Percentiles rank a stretch among this genome's conserved stretches.
phyloP scores from a whole-genome alignment of 371 early-diverging fungal genomes.

The Synchytrium microbalum region DNA sequence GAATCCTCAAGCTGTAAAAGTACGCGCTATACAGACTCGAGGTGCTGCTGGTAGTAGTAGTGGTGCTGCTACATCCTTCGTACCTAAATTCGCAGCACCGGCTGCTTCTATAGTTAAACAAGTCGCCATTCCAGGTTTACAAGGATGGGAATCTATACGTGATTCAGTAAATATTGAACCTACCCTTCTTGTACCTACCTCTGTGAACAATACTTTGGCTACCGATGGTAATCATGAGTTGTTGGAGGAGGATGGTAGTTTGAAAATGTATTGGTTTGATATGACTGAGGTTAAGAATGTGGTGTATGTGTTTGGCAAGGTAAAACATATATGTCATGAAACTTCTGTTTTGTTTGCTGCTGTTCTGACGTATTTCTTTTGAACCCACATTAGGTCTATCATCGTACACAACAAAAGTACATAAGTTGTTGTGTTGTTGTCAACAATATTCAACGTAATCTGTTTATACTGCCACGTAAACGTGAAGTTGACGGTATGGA shows the following conservation, averaged over 20 bases:
- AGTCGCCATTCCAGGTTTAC: neutral
- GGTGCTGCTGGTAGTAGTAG: neutral
- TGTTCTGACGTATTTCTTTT: neutral
- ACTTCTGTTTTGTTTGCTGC: too few species aligned
- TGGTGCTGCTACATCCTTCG: too few species aligned
- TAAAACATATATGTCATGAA: slow-evolving; percentile 4
- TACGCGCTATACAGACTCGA: neutral
- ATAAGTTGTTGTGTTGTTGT: slow-evolving; percentile 81
- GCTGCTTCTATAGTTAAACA: neutral
- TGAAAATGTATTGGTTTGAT: slow-evolving; percentile 88
- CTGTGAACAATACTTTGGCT: neutral
- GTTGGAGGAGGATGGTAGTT: slow-evolving; percentile 51
- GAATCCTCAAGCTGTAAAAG: neutral
- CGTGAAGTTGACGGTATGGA: slow-evolving; percentile 42
- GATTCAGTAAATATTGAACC: neutral
- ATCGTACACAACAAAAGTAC: slow-evolving; percentile 31
- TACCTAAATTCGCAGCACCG: neutral
- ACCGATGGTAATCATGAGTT: slow-evolving; percentile 17
- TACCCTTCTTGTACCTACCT: neutral
- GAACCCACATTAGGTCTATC: neutral
- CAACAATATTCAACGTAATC: slow-evolving; percentile 70
- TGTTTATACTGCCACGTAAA: slow-evolving; percentile 78
- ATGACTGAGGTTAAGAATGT: slow-evolving; percentile 74
- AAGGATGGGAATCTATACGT: neutral
- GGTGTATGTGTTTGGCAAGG: slow-evolving; percentile 91